Conservation (phyloP, 78 protist genomes). For the Mantamonas sphyraenae region DNA sequence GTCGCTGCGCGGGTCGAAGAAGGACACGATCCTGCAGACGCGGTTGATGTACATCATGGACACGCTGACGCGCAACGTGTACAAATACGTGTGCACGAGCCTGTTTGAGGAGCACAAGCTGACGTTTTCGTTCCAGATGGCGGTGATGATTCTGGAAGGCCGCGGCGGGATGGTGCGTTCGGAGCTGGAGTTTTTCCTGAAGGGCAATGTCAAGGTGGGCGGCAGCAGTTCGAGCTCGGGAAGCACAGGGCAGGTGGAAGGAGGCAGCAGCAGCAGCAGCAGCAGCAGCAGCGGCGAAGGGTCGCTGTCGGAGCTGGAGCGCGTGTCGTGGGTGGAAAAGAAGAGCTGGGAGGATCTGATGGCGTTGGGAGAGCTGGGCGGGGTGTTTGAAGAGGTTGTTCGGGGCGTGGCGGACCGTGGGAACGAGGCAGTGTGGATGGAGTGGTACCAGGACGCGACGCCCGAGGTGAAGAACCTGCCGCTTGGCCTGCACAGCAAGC, state of each 20-base stretch:
- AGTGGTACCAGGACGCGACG: slow-evolving; percentile 56
- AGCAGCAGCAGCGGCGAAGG: too few relatives aligned
- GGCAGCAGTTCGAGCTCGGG: too few relatives aligned
- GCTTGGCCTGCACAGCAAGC: not conserved
- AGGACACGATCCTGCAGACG: slow-evolving; percentile 8
- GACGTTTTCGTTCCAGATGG: slow-evolving; percentile 71
- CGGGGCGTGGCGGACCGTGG: slow-evolving; percentile 1
- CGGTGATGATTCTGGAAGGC: slow-evolving; percentile 35
- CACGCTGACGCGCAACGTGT: slow-evolving; percentile 52
- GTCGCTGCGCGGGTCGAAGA: slow-evolving; percentile 19
- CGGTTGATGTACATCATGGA: slow-evolving; percentile 59
- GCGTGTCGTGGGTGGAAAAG: slow-evolving; percentile 45
- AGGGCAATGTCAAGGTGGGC: slow-evolving; percentile 70
- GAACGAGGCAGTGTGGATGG: slow-evolving; percentile 46
- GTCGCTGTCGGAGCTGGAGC: slow-evolving; percentile 27
- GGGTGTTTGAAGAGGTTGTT: slow-evolving; percentile 1
- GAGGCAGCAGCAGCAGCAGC: too few relatives aligned
- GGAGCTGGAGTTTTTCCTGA: slow-evolving; percentile 76
- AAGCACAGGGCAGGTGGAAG: too few relatives aligned
- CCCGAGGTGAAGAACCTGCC: slow-evolving; percentile 58
- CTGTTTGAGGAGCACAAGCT: slow-evolving; percentile 78
- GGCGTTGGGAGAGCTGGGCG: slow-evolving; percentile 4
- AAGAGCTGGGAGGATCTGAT: slow-evolving; percentile 68
- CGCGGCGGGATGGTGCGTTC: slow-evolving; percentile 17
- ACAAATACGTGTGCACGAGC: slow-evolving; percentile 66